Conservation (phyloP, 345 rosid genomes). For the Populus euphratica region DNA sequence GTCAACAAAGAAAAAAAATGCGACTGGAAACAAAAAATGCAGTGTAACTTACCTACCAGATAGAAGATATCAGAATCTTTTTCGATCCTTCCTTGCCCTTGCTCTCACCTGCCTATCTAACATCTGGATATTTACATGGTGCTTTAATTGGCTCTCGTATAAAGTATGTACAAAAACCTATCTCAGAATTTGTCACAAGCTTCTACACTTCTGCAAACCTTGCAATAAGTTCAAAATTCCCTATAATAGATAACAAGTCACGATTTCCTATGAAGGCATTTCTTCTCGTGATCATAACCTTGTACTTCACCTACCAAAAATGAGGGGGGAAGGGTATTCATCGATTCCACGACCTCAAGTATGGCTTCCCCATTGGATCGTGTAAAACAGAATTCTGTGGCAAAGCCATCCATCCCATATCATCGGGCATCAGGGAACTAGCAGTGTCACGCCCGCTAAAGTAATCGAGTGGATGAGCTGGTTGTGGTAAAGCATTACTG, state of each 20-base stretch:
- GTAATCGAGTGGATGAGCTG: slow-evolving; percentile 53
- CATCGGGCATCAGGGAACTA: slow-evolving; percentile 54
- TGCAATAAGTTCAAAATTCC: slow-evolving; percentile 16
- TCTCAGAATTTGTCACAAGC: slow-evolving; percentile 20
- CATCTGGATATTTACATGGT: slow-evolving; percentile 43
- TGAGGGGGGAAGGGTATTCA: slow-evolving; percentile 14
- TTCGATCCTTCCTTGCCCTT: slow-evolving; percentile 20
- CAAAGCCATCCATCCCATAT: slow-evolving; percentile 71
- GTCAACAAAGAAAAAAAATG: slow-evolving; percentile 16
- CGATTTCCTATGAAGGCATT: slow-evolving; percentile 8
- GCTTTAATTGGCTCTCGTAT: slow-evolving; percentile 45
- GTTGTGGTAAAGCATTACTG: slow-evolving; percentile 43
- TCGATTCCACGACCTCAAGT: slow-evolving; percentile 84
- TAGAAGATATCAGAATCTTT: slow-evolving; percentile 19
- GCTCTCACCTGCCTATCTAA: slow-evolving; percentile 28
- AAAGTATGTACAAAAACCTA: slow-evolving; percentile 54
- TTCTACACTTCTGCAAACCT: slow-evolving; percentile 18
- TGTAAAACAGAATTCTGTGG: slow-evolving; percentile 44
- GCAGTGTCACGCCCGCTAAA: slow-evolving; percentile 56
- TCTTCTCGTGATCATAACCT: slow-evolving; percentile 7
- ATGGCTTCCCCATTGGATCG: slow-evolving; percentile 66
- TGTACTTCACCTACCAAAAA: slow-evolving; percentile 4
- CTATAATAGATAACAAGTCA: slow-evolving; percentile 12
- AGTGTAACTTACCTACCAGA: slow-evolving; percentile 21
- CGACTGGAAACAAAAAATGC: slow-evolving; percentile 15